Evolutionary conservation across 129 eudicot genomes (phyloP).

Genomic region (Pulicaria dysenterica): DNA sequence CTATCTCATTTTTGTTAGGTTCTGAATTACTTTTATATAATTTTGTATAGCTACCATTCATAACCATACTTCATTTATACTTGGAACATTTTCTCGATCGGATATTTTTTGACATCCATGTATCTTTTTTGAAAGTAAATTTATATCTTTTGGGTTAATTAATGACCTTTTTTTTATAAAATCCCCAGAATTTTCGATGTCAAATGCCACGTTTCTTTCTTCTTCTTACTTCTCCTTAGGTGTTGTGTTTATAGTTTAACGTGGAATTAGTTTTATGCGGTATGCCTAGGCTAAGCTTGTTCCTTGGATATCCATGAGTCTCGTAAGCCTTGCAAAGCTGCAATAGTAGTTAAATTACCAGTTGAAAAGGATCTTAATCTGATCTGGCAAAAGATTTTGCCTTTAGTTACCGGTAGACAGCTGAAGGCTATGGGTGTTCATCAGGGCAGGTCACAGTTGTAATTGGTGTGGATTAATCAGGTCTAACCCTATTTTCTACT

Average conservation of each 20-base stretch:
- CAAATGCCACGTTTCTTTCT: background rate
- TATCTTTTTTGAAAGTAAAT: background rate
- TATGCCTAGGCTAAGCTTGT: background rate
- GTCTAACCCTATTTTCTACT: too few relatives aligned
- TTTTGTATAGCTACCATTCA: background rate
- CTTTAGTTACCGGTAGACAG: too few relatives aligned
- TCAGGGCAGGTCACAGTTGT: too few relatives aligned
- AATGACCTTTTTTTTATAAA: background rate
- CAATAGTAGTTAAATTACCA: background rate
- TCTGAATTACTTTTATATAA: constrained; percentile 4
- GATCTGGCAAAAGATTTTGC: too few relatives aligned
- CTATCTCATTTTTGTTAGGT: constrained; percentile 40
- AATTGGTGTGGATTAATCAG: too few relatives aligned
- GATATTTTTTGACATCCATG: background rate
- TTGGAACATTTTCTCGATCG: background rate
- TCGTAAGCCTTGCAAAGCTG: background rate
- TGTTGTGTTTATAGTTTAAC: background rate
- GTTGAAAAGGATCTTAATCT: too few relatives aligned
- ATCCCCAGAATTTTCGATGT: background rate
- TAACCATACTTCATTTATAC: constrained; percentile 15
- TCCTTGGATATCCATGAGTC: background rate
- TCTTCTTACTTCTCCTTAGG: background rate
- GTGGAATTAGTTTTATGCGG: background rate
- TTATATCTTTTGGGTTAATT: background rate
- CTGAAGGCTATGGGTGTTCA: too few relatives aligned